These are phyloP conservation scores for Barbatosphaeria neglecta DNA, from an alignment of 495 filamentous ascomycete genomes.

Conservation along the genomic window DNA sequence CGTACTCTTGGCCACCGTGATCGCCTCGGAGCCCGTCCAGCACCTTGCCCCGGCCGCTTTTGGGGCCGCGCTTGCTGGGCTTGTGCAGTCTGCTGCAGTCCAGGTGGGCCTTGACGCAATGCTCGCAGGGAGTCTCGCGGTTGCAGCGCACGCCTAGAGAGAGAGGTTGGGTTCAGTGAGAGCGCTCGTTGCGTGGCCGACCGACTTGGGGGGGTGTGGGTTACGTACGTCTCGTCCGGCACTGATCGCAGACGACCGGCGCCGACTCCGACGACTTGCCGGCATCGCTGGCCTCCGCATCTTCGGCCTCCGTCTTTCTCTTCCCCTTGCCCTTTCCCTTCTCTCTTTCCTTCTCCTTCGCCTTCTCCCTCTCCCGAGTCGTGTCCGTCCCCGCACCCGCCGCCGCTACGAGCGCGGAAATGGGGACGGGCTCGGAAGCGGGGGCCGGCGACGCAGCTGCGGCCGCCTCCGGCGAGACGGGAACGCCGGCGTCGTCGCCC, in stretches of 20 bases:
- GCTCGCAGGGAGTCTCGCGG: slow-evolving; percentile 19
- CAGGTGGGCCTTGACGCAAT: slow-evolving; percentile 16
- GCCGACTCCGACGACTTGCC: slow-evolving; percentile 6
- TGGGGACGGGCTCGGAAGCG: background rate
- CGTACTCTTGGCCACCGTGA: slow-evolving; percentile 2
- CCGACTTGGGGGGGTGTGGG: background rate
- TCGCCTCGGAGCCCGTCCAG: slow-evolving; percentile 20
- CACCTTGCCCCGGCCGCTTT: slow-evolving; percentile 20
- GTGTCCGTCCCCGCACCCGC: no score
- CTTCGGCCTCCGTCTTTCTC: background rate
- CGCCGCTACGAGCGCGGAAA: no score
- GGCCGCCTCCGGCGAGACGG: background rate
- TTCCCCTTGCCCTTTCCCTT: no score
- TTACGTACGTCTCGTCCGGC: slow-evolving; percentile 17
- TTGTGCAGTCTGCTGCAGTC: slow-evolving; percentile 24
- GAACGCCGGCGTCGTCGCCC: background rate
- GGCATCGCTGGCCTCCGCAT: slow-evolving; percentile 7
- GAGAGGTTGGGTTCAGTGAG: background rate
- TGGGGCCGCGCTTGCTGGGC: slow-evolving; percentile 22
- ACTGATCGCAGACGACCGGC: slow-evolving; percentile 21
- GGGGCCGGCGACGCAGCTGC: background rate
- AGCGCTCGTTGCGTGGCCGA: slow-evolving; percentile 2
- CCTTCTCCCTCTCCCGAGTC: no score
- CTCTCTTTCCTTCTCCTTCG: no score
- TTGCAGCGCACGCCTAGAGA: slow-evolving; percentile 19